Evolutionary conservation across 148 eudicot genomes (phyloP).

Genomic region (Beta vulgaris): DNA sequence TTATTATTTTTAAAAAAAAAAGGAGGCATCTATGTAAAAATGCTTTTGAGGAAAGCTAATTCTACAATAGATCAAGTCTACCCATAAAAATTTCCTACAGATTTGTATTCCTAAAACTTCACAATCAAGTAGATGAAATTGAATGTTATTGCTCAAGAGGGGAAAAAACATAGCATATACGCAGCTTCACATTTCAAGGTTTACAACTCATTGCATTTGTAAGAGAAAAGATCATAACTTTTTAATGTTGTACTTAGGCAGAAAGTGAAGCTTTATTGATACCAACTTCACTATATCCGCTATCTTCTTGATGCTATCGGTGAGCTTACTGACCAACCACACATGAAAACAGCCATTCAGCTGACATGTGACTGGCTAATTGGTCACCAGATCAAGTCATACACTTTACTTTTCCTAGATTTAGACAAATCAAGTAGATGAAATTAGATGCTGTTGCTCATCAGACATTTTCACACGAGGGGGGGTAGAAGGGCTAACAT

Average conservation of each 20-base stretch:
- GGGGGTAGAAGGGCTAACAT: background rate
- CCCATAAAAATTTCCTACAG: too few relatives aligned
- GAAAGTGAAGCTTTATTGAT: too few relatives aligned
- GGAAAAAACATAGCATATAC: too few relatives aligned
- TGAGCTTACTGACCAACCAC: constrained; percentile 74
- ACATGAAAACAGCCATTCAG: constrained; percentile 32
- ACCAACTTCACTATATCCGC: too few relatives aligned
- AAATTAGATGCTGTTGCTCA: background rate
- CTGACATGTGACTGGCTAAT: constrained; percentile 51
- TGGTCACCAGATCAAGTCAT: constrained; percentile 33
- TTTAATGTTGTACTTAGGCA: too few relatives aligned
- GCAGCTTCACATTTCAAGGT: background rate
- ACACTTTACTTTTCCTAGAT: background rate
- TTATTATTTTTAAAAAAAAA: too few relatives aligned
- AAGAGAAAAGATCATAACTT: too few relatives aligned
- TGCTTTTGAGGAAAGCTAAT: too few relatives aligned
- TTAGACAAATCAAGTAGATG: background rate
- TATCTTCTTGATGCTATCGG: too few relatives aligned
- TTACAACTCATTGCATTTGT: background rate
- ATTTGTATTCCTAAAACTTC: too few relatives aligned
- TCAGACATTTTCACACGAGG: background rate
- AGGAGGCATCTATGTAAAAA: background rate
- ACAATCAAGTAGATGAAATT: background rate
- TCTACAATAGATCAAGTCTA: too few relatives aligned
- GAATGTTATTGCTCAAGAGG: background rate